Evolutionary conservation across 2,329 filamentous ascomycete genomes (phyloP).

Genomic region (Aspergillus felis): DNA sequence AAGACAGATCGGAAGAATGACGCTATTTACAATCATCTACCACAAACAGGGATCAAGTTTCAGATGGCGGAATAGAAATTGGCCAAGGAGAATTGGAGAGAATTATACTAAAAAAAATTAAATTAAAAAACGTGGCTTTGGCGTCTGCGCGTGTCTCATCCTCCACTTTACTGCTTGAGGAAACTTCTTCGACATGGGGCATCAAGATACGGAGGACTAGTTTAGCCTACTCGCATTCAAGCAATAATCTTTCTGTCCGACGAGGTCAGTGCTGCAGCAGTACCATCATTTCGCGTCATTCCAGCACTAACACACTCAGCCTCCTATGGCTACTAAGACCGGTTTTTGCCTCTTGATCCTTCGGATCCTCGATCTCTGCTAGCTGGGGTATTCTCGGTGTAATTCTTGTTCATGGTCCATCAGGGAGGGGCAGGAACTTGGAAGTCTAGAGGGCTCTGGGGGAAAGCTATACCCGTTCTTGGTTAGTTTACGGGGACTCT

Average conservation of each 20-base stretch:
- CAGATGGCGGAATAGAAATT: not conserved
- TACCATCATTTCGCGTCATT: no score
- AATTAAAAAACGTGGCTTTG: slow-evolving; percentile 13
- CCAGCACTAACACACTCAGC: not conserved
- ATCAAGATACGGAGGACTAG: not conserved
- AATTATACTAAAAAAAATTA: not conserved
- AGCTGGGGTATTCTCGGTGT: not conserved
- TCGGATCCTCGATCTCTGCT: not conserved
- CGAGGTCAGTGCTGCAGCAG: not conserved
- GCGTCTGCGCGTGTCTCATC: slow-evolving; percentile 11
- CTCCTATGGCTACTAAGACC: not conserved
- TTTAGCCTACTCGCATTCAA: not conserved
- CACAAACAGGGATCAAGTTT: not conserved
- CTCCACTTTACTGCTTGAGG: slow-evolving; percentile 10
- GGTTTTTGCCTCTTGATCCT: not conserved
- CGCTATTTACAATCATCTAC: not conserved
- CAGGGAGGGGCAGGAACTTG: no score
- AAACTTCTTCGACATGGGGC: slow-evolving; percentile 11
- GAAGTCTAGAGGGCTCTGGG: no score
- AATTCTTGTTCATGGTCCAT: not conserved
- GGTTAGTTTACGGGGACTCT: not conserved
- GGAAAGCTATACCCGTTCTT: not conserved
- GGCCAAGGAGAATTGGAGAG: not conserved
- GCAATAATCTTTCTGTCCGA: not conserved
- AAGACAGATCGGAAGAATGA: not conserved